Conservation (phyloP, 306 rosid species). For the Canavalia gladiata region DNA sequence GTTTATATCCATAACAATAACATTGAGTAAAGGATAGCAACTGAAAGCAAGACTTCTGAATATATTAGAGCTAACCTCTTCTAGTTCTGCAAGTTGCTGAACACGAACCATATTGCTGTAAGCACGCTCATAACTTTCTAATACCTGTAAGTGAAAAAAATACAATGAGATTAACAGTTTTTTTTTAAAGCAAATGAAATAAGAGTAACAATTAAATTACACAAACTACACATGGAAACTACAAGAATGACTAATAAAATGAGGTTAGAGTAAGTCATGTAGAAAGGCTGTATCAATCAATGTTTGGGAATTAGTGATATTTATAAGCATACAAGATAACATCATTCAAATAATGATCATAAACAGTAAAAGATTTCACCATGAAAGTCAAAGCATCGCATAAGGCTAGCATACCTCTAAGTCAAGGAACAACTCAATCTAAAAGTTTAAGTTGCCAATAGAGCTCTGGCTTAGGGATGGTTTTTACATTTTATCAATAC, state of each 20-base stretch:
- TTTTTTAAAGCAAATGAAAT: background rate
- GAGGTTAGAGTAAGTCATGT: conserved; percentile 3
- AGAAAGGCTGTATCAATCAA: conserved; percentile 13
- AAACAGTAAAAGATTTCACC: conserved; percentile 11
- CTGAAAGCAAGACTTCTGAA: conserved; percentile 22
- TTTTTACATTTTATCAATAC: conserved; percentile 1
- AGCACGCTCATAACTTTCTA: conserved; percentile 99
- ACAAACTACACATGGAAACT: background rate
- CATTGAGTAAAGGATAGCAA: conserved; percentile 25
- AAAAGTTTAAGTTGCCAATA: conserved; percentile 12
- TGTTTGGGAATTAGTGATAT: conserved; percentile 1
- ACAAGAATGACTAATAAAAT: conserved; percentile 34
- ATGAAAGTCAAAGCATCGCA: background rate
- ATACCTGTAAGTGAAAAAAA: conserved; percentile 65
- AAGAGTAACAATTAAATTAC: background rate
- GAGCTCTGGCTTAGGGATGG: background rate
- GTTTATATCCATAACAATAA: conserved; percentile 19
- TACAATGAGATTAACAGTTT: conserved; percentile 11
- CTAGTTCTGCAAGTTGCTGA: conserved; percentile 94
- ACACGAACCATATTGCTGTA: conserved; percentile 97
- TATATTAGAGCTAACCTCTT: conserved; percentile 74
- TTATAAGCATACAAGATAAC: background rate
- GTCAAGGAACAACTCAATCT: background rate
- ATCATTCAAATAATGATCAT: conserved; percentile 16
- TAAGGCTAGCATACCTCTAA: background rate